These are phyloP conservation scores for Cutaneotrichosporon sp. DNA, from an alignment of 1,284 basidiomycete genomes.

Conservation along the genomic window DNA sequence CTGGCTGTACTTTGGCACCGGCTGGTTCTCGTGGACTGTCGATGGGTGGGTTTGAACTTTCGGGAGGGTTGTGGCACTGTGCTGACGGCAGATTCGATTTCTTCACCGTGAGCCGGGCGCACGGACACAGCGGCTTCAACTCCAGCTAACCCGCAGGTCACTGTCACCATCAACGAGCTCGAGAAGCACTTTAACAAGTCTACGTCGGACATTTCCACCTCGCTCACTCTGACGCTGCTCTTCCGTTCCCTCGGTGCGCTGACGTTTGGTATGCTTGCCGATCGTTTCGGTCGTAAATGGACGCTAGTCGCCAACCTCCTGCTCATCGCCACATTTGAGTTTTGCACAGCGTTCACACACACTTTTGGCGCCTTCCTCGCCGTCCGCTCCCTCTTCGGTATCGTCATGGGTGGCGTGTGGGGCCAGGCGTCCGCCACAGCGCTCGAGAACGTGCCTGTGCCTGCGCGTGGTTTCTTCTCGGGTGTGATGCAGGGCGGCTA, in stretches of 20 bases:
- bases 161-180: slow-evolving; percentile 53
- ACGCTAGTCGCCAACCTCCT: slow-evolving; percentile 73
- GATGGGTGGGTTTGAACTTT: slow-evolving; percentile 14
- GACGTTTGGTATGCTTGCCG: slow-evolving; percentile 69
- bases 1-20: slow-evolving; percentile 53
- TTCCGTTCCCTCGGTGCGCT: slow-evolving; percentile 85
- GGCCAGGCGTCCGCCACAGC: slow-evolving; percentile 50
- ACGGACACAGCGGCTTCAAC: neutral
- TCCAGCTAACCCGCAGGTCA: neutral
- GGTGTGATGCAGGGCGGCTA: slow-evolving; percentile 79
- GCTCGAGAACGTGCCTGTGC: slow-evolving; percentile 81
- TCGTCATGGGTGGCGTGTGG: slow-evolving; percentile 70
- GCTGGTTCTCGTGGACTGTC: slow-evolving; percentile 58
- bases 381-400: slow-evolving; percentile 64
- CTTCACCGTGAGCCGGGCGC: slow-evolving; percentile 6
- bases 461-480: slow-evolving; percentile 74
- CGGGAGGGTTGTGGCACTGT: neutral
- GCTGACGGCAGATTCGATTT: slow-evolving; percentile 3
- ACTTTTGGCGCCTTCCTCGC: slow-evolving; percentile 51
- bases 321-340: slow-evolving; percentile 66
- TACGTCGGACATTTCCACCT: slow-evolving; percentile 51
- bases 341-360: slow-evolving; percentile 57
- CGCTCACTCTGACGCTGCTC: slow-evolving; percentile 88
- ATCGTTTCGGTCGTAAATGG: slow-evolving; percentile 89
- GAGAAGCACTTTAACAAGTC: slow-evolving; percentile 42